Percentiles rank a stretch among this genome's conserved stretches.
These are phyloP conservation scores for Penicillium canariense DNA, from an alignment of 495 filamentous ascomycete genomes.

Conservation along the genomic window DNA sequence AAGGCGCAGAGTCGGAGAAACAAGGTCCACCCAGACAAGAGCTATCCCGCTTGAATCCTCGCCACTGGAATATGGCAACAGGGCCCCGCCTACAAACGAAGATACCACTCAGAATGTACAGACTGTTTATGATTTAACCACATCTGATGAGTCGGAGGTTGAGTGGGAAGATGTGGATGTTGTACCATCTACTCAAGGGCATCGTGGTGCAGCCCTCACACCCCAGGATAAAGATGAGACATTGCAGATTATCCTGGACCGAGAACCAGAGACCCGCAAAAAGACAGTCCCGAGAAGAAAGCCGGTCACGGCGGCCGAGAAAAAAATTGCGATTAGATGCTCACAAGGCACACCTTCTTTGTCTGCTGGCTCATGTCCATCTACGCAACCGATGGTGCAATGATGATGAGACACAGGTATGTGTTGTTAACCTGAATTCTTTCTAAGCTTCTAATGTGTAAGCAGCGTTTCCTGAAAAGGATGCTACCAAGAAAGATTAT, in stretches of 20 bases:
- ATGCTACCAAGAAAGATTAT: constrained; percentile 60
- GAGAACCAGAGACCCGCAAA: constrained; percentile 38
- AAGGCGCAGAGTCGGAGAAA: constrained; percentile 40
- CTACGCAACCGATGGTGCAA: constrained; percentile 89
- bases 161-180: constrained; percentile 73
- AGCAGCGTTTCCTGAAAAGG: constrained; percentile 51
- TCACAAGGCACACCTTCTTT: constrained; percentile 85
- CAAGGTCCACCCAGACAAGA: constrained; percentile 17
- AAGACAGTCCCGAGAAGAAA: constrained; percentile 48
- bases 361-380: constrained; percentile 71
- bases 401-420: constrained; percentile 61
- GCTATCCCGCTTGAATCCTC: constrained; percentile 16
- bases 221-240: constrained; percentile 33
- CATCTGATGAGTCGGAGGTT: constrained; percentile 58
- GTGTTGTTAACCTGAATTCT: constrained; percentile 6
- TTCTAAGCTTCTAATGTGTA: constrained; percentile 4
- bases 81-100: constrained; percentile 1
- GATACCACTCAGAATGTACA: constrained; percentile 30
- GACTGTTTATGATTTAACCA: constrained; percentile 44
- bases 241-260: constrained; percentile 59
- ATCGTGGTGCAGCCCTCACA: constrained; percentile 20
- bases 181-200: constrained; percentile 32
- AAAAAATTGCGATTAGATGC: constrained; percentile 65
- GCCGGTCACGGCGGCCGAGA: constrained; percentile 67
- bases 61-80: constrained; percentile 6